phyloP scores from a whole-genome alignment of 441 rosid genomes.

The Erodium trifolium region DNA sequence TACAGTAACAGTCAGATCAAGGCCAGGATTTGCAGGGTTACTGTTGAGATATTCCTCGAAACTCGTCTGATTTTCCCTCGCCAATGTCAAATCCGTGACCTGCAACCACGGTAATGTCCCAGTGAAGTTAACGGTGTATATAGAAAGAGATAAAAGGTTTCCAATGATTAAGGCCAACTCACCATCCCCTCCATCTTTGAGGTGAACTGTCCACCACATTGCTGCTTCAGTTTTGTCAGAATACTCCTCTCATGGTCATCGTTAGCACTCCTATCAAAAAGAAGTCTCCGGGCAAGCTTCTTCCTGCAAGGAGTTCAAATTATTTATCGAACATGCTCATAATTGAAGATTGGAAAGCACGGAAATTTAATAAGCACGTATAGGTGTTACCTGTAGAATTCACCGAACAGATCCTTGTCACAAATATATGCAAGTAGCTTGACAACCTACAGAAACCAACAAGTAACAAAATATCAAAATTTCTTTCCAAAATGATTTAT shows the following conservation, averaged over 20 bases:
- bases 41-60: constrained; percentile 67
- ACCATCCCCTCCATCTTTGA: constrained; percentile 99
- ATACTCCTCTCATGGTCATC: constrained; percentile 91
- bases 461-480: background rate
- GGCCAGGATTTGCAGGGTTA: constrained; percentile 67
- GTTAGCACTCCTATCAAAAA: constrained; percentile 87
- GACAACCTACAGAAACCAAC: constrained; percentile 42
- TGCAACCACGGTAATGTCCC: constrained; percentile 18
- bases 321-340: too few relatives aligned
- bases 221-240: constrained; percentile 90
- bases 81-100: constrained; percentile 94
- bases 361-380: background rate
- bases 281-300: constrained; percentile 88
- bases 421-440: constrained; percentile 71
- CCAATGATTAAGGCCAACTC: constrained; percentile 17
- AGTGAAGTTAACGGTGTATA: background rate
- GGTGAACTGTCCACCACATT: constrained; percentile 91
- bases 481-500: too few relatives aligned
- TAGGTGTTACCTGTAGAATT: constrained; percentile 59
- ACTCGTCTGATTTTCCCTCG: constrained; percentile 71
- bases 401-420: constrained; percentile 89
- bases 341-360: background rate
- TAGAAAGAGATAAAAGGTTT: constrained; percentile 1
- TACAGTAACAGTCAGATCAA: constrained; percentile 83
- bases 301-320: constrained; percentile 42